A percentile compares a stretch with the other conserved stretches of the same genome.
phyloP scores from a whole-genome alignment of 163 green algal genomes.

The Scenedesmus sp. region DNA sequence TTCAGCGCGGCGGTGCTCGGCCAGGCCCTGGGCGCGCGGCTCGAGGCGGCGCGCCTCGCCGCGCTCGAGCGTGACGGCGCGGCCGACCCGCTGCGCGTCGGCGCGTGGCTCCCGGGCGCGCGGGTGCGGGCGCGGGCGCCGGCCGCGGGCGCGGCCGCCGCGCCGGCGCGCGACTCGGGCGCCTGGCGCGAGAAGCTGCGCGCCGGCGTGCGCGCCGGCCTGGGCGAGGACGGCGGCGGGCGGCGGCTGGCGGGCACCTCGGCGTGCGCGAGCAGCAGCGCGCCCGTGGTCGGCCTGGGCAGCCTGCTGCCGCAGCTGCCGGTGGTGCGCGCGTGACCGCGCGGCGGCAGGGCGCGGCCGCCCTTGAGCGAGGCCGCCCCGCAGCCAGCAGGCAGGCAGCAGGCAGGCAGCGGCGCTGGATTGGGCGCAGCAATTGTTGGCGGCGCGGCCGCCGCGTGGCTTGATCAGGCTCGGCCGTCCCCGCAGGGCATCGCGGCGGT shows the following conservation, averaged over 20 bases:
- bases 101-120: too few relatives aligned
- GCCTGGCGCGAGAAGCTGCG: slow-evolving; percentile 19
- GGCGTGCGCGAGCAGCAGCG: neutral
- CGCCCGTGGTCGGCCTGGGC: slow-evolving; percentile 17
- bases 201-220: slow-evolving; percentile 11
- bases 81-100: neutral
- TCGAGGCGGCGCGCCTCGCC: slow-evolving; percentile 65
- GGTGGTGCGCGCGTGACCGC: slow-evolving; percentile 15
- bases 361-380: too few relatives aligned
- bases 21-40: slow-evolving; percentile 70
- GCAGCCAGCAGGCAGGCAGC: too few relatives aligned
- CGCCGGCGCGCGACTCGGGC: neutral
- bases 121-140: too few relatives aligned
- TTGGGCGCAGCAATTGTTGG: too few relatives aligned
- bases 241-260: neutral
- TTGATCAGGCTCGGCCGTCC: too few relatives aligned
- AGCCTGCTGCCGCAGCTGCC: slow-evolving; percentile 28
- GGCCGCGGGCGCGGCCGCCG: neutral
- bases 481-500: too few relatives aligned
- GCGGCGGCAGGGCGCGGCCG: too few relatives aligned
- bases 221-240: neutral
- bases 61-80: slow-evolving; percentile 11
- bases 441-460: too few relatives aligned
- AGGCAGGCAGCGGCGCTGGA: too few relatives aligned
- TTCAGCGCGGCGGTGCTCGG: slow-evolving; percentile 82